Conservation (phyloP, 2,329 filamentous ascomycete genomes). For the Fusarium hainanense region DNA sequence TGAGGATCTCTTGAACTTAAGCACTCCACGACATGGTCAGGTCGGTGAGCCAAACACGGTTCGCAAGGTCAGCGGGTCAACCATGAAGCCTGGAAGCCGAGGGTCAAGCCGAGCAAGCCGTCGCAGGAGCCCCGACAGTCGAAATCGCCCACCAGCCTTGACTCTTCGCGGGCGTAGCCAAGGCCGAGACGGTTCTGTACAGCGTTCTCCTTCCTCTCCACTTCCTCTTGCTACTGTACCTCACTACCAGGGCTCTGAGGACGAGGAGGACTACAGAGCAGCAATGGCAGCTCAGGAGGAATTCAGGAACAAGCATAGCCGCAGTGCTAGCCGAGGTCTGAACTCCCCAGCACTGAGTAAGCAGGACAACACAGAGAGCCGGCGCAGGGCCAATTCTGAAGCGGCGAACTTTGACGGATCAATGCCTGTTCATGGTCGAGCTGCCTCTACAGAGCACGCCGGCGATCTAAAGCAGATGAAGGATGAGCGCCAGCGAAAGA, state of each 20-base stretch:
- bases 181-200: conserved; percentile 66
- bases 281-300: conserved; percentile 65
- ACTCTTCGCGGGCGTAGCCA: conserved; percentile 72
- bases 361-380: conserved; percentile 55
- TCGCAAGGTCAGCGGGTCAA: conserved; percentile 55
- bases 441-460: conserved; percentile 59
- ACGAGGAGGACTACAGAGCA: conserved; percentile 70
- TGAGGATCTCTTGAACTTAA: conserved; percentile 78
- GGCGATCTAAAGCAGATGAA: conserved; percentile 67
- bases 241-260: conserved; percentile 64
- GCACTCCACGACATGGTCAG: conserved; percentile 56
- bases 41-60: conserved; percentile 57
- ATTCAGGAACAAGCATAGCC: conserved; percentile 66
- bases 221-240: conserved; percentile 70
- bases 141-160: conserved; percentile 54
- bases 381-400: conserved; percentile 50
- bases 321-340: conserved; percentile 60
- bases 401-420: conserved; percentile 50
- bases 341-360: conserved; percentile 51
- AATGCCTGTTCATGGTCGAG: conserved; percentile 46
- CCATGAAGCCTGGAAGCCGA: conserved; percentile 55
- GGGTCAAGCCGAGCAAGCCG: conserved; percentile 62
- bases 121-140: conserved; percentile 60
- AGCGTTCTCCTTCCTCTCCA: conserved; percentile 83
- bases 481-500: conserved; percentile 73